A percentile compares a stretch with the other conserved stretches of the same genome.
phyloP scores from a whole-genome alignment of 2,329 filamentous ascomycete species.

The Sporothrix globosa region DNA sequence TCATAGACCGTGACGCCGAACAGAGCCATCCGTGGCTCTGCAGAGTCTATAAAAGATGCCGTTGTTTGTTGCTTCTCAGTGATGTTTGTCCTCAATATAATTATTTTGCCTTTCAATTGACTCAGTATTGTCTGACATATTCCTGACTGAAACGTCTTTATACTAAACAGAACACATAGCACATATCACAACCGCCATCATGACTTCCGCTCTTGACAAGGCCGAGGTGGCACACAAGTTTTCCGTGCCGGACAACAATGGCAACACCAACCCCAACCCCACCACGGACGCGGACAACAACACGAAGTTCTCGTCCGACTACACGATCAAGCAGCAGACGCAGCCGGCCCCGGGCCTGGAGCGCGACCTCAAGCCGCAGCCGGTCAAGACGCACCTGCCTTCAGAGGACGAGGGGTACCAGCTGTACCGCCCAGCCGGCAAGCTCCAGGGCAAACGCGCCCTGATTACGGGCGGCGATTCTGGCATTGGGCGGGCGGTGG shows the following conservation, averaged over 20 bases:
- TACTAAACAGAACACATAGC: too few relatives aligned
- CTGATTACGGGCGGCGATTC: slow-evolving; percentile 68
- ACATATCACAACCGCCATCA: neutral
- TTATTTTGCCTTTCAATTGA: too few relatives aligned
- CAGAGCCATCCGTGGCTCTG: too few relatives aligned
- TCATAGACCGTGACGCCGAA: too few relatives aligned
- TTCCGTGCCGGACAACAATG: neutral
- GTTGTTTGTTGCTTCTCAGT: too few relatives aligned
- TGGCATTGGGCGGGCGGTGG: slow-evolving; percentile 13
- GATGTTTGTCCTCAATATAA: too few relatives aligned
- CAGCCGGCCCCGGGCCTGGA: slow-evolving; percentile 15
- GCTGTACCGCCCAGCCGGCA: slow-evolving; percentile 73
- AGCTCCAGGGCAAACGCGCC: slow-evolving; percentile 71
- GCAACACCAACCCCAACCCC: neutral
- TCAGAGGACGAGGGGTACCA: slow-evolving; percentile 65
- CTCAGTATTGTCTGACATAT: too few relatives aligned
- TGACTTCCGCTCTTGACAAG: neutral
- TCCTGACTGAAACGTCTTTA: too few relatives aligned
- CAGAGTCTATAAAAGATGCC: too few relatives aligned
- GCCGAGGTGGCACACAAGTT: slow-evolving; percentile 7
- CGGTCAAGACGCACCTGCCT: slow-evolving; percentile 21
- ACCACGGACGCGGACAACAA: neutral
- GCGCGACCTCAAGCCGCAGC: slow-evolving; percentile 20
- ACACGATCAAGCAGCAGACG: slow-evolving; percentile 10
- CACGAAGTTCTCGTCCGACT: neutral